Evolutionary conservation across 139 green algal species (phyloP).

Genomic region (Zygnema circumcarinatum): DNA sequence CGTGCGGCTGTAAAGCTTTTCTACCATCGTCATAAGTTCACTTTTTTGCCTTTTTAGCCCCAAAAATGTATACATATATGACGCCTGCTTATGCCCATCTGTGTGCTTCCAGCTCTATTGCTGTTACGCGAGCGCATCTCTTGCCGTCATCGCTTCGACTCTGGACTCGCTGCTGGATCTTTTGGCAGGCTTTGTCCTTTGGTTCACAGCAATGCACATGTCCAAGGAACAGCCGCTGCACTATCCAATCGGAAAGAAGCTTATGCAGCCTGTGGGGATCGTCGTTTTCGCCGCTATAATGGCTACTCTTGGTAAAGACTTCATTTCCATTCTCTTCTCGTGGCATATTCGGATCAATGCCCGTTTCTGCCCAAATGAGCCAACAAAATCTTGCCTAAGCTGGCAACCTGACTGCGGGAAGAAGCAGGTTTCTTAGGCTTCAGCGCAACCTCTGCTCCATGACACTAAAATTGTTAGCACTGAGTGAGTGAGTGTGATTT

Average conservation of each 20-base stretch:
- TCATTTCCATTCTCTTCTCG: no score
- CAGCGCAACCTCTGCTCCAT: no score
- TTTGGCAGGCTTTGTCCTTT: constrained; percentile 64
- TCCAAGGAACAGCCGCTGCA: constrained; percentile 40
- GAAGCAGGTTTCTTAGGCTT: no score
- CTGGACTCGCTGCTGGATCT: constrained; percentile 72
- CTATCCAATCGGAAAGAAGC: constrained; percentile 66
- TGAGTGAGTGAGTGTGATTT: no score
- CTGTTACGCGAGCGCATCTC: constrained; percentile 45
- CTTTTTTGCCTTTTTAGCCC: neutral
- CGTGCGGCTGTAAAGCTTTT: neutral
- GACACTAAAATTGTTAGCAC: no score
- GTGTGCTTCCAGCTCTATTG: constrained; percentile 2
- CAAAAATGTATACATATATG: neutral
- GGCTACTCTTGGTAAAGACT: constrained; percentile 64
- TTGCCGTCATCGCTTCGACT: constrained; percentile 68
- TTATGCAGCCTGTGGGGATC: constrained; percentile 70
- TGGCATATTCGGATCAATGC: no score
- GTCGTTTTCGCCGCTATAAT: constrained; percentile 71
- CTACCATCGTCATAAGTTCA: neutral
- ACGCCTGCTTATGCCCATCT: neutral
- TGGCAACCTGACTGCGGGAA: neutral
- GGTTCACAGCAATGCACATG: constrained; percentile 60
- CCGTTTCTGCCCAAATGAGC: no score
- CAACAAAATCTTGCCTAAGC: no score